Evolutionary conservation across 1,284 basidiomycete species (phyloP), one percentile per base, ranked within the genome.

Genomic region (Xerocomus cyaneibrunnescens): DNA sequence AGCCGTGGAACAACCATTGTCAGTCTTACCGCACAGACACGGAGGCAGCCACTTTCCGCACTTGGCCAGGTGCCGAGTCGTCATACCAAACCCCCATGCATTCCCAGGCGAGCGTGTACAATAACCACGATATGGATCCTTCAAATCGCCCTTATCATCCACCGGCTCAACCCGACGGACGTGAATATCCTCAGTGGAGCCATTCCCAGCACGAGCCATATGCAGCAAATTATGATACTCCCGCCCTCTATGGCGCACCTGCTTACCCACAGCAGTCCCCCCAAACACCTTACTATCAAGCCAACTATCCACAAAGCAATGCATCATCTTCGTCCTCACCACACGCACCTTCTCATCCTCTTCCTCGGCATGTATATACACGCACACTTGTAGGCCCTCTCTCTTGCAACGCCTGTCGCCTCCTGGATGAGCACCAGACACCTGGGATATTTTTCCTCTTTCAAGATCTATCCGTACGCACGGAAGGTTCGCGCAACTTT

Each of bases 371-470:
- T 62, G 80, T 83, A 5, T 93, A 91, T 68, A 90, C 88, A 6
- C 83, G 91, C 44, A 94, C 93, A 1, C 80, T 96, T 6, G 91
- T 96, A 51, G 93, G 93, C 8, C 89, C 91, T 2, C 76, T 94
- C 17, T 88, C 87, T 22, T 84, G 92, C 14, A 90, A 90, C 63
- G 92, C 92, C 23, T 88, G 87, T 65, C 83, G 87, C 40, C 76
- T 95, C 52, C 72, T 85, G 51, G 92, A 94, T 63, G 89, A 92
- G 64, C 81, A 93, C 68, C 85, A 88, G 52, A 84, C 85, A 57
- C 77, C 83, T 32, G 93, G 93, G 4, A 85, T 96, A 55, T 94
- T 89, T 71, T 94, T 93, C 73, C 82, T 93, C 52, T 89, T 92
- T 67, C 89, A 90, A 61, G 92, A 95, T 72, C 71, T 95, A 42